Evolutionary conservation across 352 stramenopile species (phyloP).

Genomic region (Hyaloperonospora brassicae): DNA sequence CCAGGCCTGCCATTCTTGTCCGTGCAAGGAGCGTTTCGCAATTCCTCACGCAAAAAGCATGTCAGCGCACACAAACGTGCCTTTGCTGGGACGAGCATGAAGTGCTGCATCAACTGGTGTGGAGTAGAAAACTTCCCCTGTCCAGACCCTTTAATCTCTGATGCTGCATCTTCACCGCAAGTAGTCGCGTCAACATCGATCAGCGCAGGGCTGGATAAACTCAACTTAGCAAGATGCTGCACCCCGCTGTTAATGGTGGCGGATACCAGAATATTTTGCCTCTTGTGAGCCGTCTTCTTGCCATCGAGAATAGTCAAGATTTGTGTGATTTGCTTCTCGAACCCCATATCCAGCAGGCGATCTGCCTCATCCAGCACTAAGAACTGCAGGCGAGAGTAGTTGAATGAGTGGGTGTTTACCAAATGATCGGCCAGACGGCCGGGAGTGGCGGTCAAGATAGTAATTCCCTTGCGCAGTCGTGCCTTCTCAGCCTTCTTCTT

Average conservation of each 20-base stretch:
- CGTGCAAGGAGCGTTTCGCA: conserved; percentile 31
- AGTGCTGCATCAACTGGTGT: conserved; percentile 92
- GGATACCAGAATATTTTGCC: conserved; percentile 82
- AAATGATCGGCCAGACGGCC: conserved; percentile 94
- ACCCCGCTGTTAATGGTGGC: conserved; percentile 86
- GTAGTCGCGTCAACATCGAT: conserved; percentile 65
- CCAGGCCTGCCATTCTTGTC: conserved; percentile 16
- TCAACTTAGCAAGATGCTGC: conserved; percentile 75
- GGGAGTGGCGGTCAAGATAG: conserved; percentile 96
- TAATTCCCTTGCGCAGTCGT: conserved; percentile 85
- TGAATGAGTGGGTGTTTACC: conserved; percentile 91
- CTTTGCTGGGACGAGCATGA: conserved; percentile 93
- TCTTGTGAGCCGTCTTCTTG: conserved; percentile 74
- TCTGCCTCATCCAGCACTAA: conserved; percentile 98
- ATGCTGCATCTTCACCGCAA: conserved; percentile 8
- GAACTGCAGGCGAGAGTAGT: conserved; percentile 86
- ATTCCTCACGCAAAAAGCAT: conserved; percentile 85
- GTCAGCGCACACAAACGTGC: conserved; percentile 88
- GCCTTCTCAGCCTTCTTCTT: conserved; percentile 88
- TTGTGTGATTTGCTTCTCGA: conserved; percentile 97
- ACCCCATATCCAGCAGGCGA: conserved; percentile 99
- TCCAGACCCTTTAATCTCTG: conserved; percentile 10
- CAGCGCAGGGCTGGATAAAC: conserved; percentile 60
- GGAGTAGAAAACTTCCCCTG: conserved; percentile 83
- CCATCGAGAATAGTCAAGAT: conserved; percentile 93